Percentiles rank a stretch among this genome's conserved stretches.
These are phyloP conservation scores for Harringtonia aguacate DNA, from an alignment of 2,329 filamentous ascomycete genomes.

Conservation along the genomic window DNA sequence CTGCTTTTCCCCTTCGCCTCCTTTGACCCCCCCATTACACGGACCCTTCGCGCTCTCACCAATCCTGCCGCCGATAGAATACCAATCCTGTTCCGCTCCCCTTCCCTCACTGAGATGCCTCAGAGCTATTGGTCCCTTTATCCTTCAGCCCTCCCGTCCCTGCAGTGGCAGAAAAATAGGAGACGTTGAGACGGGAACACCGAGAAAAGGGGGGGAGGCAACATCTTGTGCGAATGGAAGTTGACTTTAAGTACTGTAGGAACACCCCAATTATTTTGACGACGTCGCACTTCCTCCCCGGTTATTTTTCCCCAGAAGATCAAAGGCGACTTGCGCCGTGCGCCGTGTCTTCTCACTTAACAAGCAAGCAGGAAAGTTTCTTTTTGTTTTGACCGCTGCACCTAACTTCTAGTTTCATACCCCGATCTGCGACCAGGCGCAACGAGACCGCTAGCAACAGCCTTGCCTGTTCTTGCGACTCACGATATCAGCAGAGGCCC, in stretches of 20 bases:
- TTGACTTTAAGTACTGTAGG: background rate
- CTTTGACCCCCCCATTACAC: background rate
- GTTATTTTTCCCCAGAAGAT: background rate
- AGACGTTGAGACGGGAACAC: slow-evolving; percentile 1
- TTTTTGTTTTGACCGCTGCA: too few species aligned
- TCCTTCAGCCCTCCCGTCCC: slow-evolving; percentile 8
- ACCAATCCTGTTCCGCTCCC: slow-evolving; percentile 9
- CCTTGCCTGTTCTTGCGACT: background rate
- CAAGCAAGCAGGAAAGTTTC: background rate
- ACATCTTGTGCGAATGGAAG: too few species aligned
- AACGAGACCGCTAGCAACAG: background rate
- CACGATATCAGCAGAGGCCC: background rate
- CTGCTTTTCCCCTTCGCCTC: slow-evolving; percentile 4
- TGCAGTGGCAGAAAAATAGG: slow-evolving; percentile 7
- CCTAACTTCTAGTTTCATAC: too few species aligned
- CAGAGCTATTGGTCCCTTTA: slow-evolving; percentile 9
- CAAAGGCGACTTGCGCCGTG: background rate
- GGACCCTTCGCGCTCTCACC: background rate
- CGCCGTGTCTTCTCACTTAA: background rate
- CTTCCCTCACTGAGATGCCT: slow-evolving; percentile 3
- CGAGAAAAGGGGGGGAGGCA: background rate
- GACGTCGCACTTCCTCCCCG: background rate
- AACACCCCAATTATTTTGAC: background rate
- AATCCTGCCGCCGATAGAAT: background rate
- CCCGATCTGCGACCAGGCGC: too few species aligned